Evolutionary conservation across 2,329 filamentous ascomycete genomes (phyloP), one percentile per base, ranked within the genome.

Genomic region (Ilyonectria sp.): DNA sequence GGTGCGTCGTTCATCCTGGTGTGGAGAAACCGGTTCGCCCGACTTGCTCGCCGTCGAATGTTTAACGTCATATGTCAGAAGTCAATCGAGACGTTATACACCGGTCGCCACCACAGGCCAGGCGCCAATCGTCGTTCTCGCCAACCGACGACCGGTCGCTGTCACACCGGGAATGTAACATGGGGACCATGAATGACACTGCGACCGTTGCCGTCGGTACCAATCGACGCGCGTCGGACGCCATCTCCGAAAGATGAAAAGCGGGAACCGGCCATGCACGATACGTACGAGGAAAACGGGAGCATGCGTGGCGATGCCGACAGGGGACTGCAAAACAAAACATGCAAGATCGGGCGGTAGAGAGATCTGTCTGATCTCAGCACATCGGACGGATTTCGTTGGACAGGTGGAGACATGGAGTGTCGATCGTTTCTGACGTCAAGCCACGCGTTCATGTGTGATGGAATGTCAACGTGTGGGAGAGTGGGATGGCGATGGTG

Each of bases 191-290:
- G 37, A 17, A 43, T 6, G 50, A 19, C n/a, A 8, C 5, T n/a
- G 11, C 50, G 31, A 33, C n/a, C n/a, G 29, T 15, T 53, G 10
- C 37, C 31, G 31, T 49, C 31, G 50, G 55, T 49, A 33, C 43
- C 44, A 59, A 43, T 43, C 62, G 56, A 65, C 62, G 56, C 56
- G 62, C 62, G 62, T 65, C 56, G 56, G 62, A 31, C 19, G 23
- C 55, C 15, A 44, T 60, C 33, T 44, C 56, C 50, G 62, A 55
- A 29, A 50, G 44, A 47, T 44, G 50, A 60, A 60, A 57, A 57
- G 63, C 52, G 63, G 63, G 49, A 43, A 60, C 17, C 21, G n/a
- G 19, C 2, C 9, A 13, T 19, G 29, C 62, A 21, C 9, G 26
- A 43, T 17, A n/a, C 31, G 55, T 49, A 59, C 29, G 26, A 29